Conservation (phyloP, 345 rosid species). For the Eucalyptus sp. region DNA sequence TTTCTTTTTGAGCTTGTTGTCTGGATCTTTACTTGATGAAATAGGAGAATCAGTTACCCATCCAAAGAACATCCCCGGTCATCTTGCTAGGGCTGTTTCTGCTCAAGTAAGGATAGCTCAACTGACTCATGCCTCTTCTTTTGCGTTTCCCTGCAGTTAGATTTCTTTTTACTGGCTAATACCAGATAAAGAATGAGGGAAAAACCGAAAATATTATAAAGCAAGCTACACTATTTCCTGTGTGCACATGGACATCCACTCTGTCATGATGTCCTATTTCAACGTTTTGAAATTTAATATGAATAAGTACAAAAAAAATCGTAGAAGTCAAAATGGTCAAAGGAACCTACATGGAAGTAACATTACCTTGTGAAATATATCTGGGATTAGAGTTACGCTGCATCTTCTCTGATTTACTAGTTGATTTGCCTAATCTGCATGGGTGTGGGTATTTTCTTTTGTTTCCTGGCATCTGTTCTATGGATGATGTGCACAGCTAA, state of each 20-base stretch:
- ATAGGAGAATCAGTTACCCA: constrained; percentile 66
- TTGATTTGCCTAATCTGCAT: neutral
- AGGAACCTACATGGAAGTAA: neutral
- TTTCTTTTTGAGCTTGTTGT: constrained; percentile 75
- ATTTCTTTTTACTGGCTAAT: neutral
- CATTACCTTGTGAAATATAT: neutral
- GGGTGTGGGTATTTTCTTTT: neutral
- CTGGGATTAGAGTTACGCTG: neutral
- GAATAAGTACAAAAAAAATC: neutral
- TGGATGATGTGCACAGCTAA: neutral
- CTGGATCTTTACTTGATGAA: constrained; percentile 86
- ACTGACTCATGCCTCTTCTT: neutral
- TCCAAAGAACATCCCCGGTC: constrained; percentile 67
- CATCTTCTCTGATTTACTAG: neutral
- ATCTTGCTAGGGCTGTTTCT: constrained; percentile 77
- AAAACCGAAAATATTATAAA: neutral
- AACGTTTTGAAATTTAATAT: neutral
- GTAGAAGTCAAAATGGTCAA: neutral
- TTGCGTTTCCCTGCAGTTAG: neutral
- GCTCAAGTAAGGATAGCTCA: constrained; percentile 47
- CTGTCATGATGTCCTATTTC: neutral
- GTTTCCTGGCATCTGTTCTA: neutral
- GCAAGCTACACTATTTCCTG: neutral
- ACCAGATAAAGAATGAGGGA: neutral
- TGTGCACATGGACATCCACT: neutral